Percentiles rank a stretch among this genome's conserved stretches.
Evolutionary conservation across 257 asterid genomes (phyloP).

Genomic region (Marsdenia floribunda): DNA sequence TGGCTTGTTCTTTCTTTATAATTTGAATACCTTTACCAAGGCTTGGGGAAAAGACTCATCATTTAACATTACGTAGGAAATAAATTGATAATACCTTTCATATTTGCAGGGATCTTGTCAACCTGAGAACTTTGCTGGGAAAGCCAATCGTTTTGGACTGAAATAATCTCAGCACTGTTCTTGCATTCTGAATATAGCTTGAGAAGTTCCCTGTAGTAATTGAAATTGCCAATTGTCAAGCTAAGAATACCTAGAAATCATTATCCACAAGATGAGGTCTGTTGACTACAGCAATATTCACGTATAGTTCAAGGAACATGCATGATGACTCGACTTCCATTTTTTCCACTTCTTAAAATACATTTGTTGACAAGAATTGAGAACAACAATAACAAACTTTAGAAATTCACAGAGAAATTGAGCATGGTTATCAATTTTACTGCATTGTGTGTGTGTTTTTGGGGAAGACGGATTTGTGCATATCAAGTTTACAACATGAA

Average conservation of each 20-base stretch:
- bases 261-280: background rate
- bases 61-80: background rate
- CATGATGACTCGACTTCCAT: background rate
- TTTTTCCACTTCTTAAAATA: background rate
- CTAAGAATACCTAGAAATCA: conserved; percentile 1
- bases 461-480: background rate
- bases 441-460: background rate
- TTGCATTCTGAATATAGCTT: conserved; percentile 74
- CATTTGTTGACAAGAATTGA: background rate
- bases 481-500: background rate
- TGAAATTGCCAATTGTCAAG: conserved; percentile 11
- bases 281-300: background rate
- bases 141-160: conserved; percentile 79
- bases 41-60: background rate
- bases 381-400: background rate
- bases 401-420: background rate
- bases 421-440: too few species aligned
- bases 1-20: background rate
- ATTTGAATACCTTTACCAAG: background rate
- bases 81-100: conserved; percentile 34
- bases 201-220: conserved; percentile 63
- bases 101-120: conserved; percentile 19
- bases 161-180: conserved; percentile 61
- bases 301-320: background rate
- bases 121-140: conserved; percentile 52